phyloP scores from a whole-genome alignment of 306 rosid species.

The Begonia fuchsioides region DNA sequence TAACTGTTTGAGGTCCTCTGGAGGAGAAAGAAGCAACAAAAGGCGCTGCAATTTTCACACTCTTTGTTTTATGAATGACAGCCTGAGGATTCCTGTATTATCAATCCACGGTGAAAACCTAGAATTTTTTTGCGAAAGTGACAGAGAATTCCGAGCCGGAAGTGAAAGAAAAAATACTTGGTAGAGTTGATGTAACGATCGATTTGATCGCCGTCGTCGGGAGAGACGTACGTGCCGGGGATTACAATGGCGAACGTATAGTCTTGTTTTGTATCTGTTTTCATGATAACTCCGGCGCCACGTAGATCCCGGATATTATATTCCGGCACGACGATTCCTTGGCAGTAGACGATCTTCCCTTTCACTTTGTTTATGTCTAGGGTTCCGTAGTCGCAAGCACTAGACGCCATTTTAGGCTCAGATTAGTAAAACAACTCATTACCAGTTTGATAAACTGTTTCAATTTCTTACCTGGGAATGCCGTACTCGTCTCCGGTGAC shows the following conservation, averaged over 20 bases:
- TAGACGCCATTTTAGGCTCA: constrained; percentile 1
- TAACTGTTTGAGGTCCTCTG: constrained; percentile 57
- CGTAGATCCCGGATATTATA: constrained; percentile 27
- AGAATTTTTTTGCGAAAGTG: no score
- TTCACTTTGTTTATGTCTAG: constrained; percentile 35
- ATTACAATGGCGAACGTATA: constrained; percentile 22
- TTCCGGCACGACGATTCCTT: constrained; percentile 26
- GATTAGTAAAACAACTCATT: no score
- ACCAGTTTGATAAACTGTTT: neutral
- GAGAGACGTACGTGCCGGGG: constrained; percentile 15
- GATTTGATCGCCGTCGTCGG: neutral
- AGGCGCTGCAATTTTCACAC: constrained; percentile 34
- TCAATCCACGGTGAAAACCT: no score
- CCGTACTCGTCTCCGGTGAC: constrained; percentile 13
- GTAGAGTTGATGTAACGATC: constrained; percentile 59
- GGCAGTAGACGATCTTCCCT: constrained; percentile 69
- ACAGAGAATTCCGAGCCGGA: neutral
- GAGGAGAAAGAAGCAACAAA: constrained; percentile 67
- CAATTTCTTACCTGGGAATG: constrained; percentile 31
- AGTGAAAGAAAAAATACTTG: constrained; percentile 5
- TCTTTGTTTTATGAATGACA: constrained; percentile 34
- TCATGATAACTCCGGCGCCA: constrained; percentile 50
- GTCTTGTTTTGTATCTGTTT: constrained; percentile 15
- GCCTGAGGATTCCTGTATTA: constrained; percentile 53
- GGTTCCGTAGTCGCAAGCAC: constrained; percentile 56